Conservation (phyloP, 78 protist genomes). For the Diacronema lutheri region DNA sequence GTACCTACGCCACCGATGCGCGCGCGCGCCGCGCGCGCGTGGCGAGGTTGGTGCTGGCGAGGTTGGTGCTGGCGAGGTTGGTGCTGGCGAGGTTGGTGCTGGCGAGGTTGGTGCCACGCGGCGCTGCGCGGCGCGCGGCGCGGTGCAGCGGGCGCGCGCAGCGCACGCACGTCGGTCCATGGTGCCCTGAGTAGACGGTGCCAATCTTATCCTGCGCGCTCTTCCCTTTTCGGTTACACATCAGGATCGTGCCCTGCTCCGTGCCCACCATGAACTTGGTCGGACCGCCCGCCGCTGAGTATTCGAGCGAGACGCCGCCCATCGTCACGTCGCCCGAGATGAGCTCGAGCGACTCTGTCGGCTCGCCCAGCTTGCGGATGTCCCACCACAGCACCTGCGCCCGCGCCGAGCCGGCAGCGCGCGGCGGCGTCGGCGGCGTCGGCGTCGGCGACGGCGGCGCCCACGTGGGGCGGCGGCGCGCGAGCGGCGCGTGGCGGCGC, state of each 20-base stretch:
- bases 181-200: conserved; percentile 62
- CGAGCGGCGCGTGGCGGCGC: too few species aligned
- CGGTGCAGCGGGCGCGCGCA: too few species aligned
- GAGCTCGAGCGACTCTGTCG: conserved; percentile 49
- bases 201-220: conserved; percentile 55
- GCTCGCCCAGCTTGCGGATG: conserved; percentile 64
- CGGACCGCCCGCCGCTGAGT: conserved; percentile 48
- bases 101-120: too few species aligned
- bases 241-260: conserved; percentile 71
- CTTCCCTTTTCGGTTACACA: conserved; percentile 69
- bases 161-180: conserved; percentile 89
- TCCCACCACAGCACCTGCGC: conserved; percentile 78
- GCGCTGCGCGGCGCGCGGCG: too few species aligned
- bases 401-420: conserved; percentile 6
- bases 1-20: too few species aligned
- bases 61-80: too few species aligned
- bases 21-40: too few species aligned
- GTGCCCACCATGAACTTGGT: conserved; percentile 79
- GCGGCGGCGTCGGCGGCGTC: neutral
- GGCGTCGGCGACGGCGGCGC: too few species aligned
- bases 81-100: too few species aligned
- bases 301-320: conserved; percentile 35
- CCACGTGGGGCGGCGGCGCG: too few species aligned
- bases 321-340: conserved; percentile 4
- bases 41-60: too few species aligned